Base-by-base conservation (phyloP, 768 basidiomycete genomes). In the Wakefieldia striispora region DNA sequence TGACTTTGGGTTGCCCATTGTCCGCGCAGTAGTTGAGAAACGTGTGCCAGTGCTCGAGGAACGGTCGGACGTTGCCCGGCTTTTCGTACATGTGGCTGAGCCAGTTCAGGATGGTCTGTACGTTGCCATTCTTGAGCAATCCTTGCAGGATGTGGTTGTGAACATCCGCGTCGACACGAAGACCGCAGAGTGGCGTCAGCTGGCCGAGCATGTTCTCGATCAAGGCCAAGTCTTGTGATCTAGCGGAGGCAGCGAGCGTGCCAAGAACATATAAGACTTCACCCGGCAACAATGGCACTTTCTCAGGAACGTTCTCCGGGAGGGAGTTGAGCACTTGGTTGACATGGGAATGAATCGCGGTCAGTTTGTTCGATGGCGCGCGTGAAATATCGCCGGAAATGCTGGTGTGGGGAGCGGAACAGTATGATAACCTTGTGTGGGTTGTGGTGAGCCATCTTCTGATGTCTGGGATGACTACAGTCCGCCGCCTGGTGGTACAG, bases 121-220 rank as follows among this genome's bases (percentile, higher is more conserved):
- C 44, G 46, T 79, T 74, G 1, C 75, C 75, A 40, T 70, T 68
- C 39, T 72, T 62, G 10, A 77, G 61, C n/a, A 86, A 64, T 11
- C 71, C 75, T 16, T 73, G 72, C 36, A 84, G 53, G 47, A 86
- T 73, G 24, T 70, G 65, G 37, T 69, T 73, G 64, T 83, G 78
- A 38, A 78, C 64, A 41, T 75, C 72, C n/a, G 66, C 61, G 17
- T 75, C 75, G 37, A 78, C 71, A 6, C 64, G 49, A 54, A 79
- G 58, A 31, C 75, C 74, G 36, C 84, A 79, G 3, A 79, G 58
- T 37, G 66, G 63, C 38, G 68, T 70, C 62, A 83, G 67, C 59
- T 81, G 78, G 16, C 55, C 54, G 16, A 85, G 74, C 31, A 86
- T 73, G 42, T 74, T 72, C 43, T 78, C 71, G 43, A 86, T 74